Conservation (phyloP, 202 grass and related monocot genomes). For the Sporobolus alterniflorus region DNA sequence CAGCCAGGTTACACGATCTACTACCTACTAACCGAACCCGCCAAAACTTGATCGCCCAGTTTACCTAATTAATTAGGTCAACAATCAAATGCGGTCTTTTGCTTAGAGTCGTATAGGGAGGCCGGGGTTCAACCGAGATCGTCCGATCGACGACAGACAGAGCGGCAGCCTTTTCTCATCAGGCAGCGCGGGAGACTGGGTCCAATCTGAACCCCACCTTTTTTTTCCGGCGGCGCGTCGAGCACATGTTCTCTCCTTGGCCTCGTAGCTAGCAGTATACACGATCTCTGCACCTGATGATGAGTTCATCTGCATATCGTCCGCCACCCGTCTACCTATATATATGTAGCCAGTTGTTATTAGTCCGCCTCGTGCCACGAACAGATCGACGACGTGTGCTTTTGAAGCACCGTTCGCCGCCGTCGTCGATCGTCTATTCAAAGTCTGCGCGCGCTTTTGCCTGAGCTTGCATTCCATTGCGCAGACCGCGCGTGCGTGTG, state of each 20-base stretch:
- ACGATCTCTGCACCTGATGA: not conserved
- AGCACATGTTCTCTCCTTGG: not conserved
- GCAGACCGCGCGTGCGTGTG: too few relatives aligned
- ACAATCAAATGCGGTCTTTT: not conserved
- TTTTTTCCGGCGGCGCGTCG: slow-evolving; percentile 1
- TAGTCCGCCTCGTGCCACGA: slow-evolving; percentile 9
- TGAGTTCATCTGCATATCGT: not conserved
- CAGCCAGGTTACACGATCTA: too few relatives aligned
- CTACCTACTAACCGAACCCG: not conserved
- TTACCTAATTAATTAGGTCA: not conserved
- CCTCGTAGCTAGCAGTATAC: too few relatives aligned
- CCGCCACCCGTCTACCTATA: not conserved
- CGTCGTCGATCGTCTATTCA: too few relatives aligned
- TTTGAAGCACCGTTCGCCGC: not conserved
- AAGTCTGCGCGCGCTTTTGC: too few relatives aligned
- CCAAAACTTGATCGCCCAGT: not conserved
- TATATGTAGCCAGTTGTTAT: not conserved
- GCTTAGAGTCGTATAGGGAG: too few relatives aligned
- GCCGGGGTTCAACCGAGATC: too few relatives aligned
- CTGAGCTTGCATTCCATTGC: too few relatives aligned
- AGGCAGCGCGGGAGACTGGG: not conserved
- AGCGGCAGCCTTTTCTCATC: not conserved
- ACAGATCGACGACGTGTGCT: not conserved
- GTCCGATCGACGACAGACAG: too few relatives aligned
- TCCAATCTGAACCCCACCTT: slow-evolving; percentile 30